Conservation (phyloP, 1,139 yeast genomes). For the Magnusiomyces sp. region DNA sequence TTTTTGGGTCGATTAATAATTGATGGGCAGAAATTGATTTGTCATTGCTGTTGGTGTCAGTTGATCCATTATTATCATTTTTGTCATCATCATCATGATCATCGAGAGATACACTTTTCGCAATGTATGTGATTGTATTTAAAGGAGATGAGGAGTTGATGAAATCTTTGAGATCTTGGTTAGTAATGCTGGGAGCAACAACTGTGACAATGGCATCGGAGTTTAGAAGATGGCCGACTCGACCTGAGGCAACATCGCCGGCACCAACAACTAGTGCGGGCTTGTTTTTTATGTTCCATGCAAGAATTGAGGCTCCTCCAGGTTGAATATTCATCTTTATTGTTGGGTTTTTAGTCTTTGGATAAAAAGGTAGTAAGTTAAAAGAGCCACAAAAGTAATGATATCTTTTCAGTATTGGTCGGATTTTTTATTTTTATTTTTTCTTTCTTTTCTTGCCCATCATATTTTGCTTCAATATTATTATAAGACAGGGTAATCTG, state of each 20-base stretch:
- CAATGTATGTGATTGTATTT: constrained; percentile 37
- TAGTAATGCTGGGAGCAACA: constrained; percentile 49
- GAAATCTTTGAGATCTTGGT: constrained; percentile 38
- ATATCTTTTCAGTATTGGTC: too few relatives aligned
- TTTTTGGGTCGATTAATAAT: constrained; percentile 17
- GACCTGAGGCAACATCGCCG: constrained; percentile 71
- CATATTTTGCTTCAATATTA: background rate
- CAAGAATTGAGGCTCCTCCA: constrained; percentile 53
- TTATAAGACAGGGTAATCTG: too few relatives aligned
- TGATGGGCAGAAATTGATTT: constrained; percentile 16
- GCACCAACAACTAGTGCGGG: constrained; percentile 72
- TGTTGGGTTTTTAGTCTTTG: too few relatives aligned
- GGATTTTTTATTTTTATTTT: background rate
- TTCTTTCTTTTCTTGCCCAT: background rate
- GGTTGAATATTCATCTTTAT: constrained; percentile 17
- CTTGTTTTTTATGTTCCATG: constrained; percentile 61
- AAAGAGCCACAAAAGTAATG: too few relatives aligned
- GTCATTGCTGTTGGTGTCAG: constrained; percentile 10
- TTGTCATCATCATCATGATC: constrained; percentile 12
- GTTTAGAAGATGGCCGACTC: constrained; percentile 56
- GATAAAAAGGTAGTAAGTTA: too few relatives aligned
- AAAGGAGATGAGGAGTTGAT: too few relatives aligned
- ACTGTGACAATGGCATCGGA: constrained; percentile 69
- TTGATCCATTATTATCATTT: background rate
- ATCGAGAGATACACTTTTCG: constrained; percentile 42